Evolutionary conservation across 148 eudicot genomes (phyloP), one percentile per base, ranked within the genome.

Genomic region (Mesembryanthemum crystallinum): DNA sequence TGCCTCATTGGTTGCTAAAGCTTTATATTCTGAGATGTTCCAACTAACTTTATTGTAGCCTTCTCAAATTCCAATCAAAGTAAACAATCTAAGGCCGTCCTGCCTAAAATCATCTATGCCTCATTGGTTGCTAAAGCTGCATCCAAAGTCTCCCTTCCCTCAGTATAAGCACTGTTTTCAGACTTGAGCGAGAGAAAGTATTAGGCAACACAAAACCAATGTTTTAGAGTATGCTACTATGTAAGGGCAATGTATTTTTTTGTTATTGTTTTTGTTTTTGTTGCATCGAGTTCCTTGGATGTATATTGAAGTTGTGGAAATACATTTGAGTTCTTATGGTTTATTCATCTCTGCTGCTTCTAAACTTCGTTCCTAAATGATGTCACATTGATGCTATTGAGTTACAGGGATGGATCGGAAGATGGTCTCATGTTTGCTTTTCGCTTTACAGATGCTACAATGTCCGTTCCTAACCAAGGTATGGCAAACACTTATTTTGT

Each of bases 401-500:
- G 33, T 74, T 69, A 42, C 91, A 95, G 98, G 87, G 88, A 87
- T 85, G 96, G 89, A 69, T 87, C 97, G 23, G 94, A 95, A 74
- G 96, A 91, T 82, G 90, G 97, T 82, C 86, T 95, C 66, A 92
- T 94, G 17, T 95, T 95, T 84, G 92, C 96, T 76, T 95, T 95
- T 79, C 99, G 92, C 77, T 92, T 95, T 76, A 87, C 92, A 25
- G 99, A 95, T 85, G 86, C 96, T 76, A 86, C 92, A 52, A 66
- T 84, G 74, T 87, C 95, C 27, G 42, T 87, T 82, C 89, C 96
- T 72, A 90, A 83, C 78, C 97, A 95, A 82, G 99, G 99, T 95
- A 90, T 62, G 72, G 67, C 23, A 42, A 74, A 35, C 28, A 43
- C 54, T 69, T 32, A 29, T 5, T 57, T 61, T 68, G 12, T 45